Percentiles rank a stretch among this genome's conserved stretches.
These are phyloP conservation scores for Yarrowia alimentaria DNA, from an alignment of 805 yeast genomes.

Conservation along the genomic window DNA sequence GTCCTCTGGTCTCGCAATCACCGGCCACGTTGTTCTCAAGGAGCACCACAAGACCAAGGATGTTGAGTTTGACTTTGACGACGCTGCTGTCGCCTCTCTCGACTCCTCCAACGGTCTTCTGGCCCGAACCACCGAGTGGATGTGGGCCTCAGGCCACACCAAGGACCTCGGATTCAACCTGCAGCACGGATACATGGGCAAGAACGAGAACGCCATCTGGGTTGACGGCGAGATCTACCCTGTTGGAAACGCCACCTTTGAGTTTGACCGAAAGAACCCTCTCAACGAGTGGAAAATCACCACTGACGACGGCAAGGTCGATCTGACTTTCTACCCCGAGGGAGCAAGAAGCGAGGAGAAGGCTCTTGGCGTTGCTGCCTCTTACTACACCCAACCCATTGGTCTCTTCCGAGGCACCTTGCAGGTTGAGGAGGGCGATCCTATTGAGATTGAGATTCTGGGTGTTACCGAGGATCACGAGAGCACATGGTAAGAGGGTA, in stretches of 20 bases:
- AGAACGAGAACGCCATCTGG: slow-evolving; percentile 27
- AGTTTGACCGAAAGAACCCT: slow-evolving; percentile 13
- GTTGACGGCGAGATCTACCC: slow-evolving; percentile 22
- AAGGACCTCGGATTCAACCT: slow-evolving; percentile 26
- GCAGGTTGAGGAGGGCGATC: slow-evolving; percentile 14
- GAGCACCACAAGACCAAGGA: slow-evolving; percentile 25
- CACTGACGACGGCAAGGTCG: slow-evolving; percentile 19
- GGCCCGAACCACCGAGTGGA: slow-evolving; percentile 20
- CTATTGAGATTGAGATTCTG: slow-evolving; percentile 14
- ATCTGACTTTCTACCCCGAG: slow-evolving; percentile 12
- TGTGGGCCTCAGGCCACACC: slow-evolving; percentile 27
- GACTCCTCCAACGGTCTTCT: slow-evolving; percentile 27
- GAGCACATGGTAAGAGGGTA: slow-evolving; percentile 23
- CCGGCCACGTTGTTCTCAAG: slow-evolving; percentile 17
- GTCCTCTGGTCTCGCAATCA: slow-evolving; percentile 19
- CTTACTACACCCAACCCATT: slow-evolving; percentile 8
- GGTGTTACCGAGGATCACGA: slow-evolving; percentile 25
- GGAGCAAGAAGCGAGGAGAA: slow-evolving; percentile 11
- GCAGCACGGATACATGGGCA: slow-evolving; percentile 27
- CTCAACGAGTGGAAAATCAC: slow-evolving; percentile 15
- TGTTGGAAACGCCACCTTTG: slow-evolving; percentile 15
- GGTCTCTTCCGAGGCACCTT: slow-evolving; percentile 17
- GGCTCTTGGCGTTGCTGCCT: slow-evolving; percentile 9
- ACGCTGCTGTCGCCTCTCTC: slow-evolving; percentile 3
- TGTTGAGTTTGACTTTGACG: slow-evolving; percentile 19